phyloP scores from a whole-genome alignment of 1,284 basidiomycete genomes.

The Puccinia novopanici region DNA sequence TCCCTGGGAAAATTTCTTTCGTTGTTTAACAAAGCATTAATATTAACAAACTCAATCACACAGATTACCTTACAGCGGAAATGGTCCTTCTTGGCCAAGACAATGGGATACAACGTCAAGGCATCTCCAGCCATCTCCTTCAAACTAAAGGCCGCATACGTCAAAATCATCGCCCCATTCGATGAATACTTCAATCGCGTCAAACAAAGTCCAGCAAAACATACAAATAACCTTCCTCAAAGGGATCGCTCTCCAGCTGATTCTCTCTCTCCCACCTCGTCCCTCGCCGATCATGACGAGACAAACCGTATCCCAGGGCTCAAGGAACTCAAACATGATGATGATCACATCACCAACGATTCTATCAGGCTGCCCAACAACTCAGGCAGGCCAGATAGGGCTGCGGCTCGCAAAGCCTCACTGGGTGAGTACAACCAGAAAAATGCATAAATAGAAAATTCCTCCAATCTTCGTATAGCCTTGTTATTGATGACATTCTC shows the following conservation, averaged over 20 bases:
- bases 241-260: slow-evolving; percentile 27
- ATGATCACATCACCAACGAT: background rate
- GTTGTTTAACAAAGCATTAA: too few species aligned
- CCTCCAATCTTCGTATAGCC: background rate
- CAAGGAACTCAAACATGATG: slow-evolving; percentile 13
- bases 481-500: background rate
- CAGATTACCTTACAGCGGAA: slow-evolving; percentile 76
- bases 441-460: background rate
- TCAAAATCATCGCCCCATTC: slow-evolving; percentile 86
- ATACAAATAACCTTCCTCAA: background rate
- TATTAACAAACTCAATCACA: too few species aligned
- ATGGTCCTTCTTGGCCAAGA: slow-evolving; percentile 80
- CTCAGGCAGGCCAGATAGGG: too few species aligned
- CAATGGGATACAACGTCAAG: slow-evolving; percentile 70
- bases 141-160: slow-evolving; percentile 85
- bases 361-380: slow-evolving; percentile 3
- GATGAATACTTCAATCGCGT: slow-evolving; percentile 75
- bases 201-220: slow-evolving; percentile 53
- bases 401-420: background rate
- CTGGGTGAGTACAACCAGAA: background rate
- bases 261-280: slow-evolving; percentile 43
- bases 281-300: slow-evolving; percentile 33
- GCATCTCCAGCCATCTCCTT: slow-evolving; percentile 79
- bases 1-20: background rate
- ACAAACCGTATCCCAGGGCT: slow-evolving; percentile 4